Conservation (phyloP, 306 rosid genomes). For the Purshia tridentata region DNA sequence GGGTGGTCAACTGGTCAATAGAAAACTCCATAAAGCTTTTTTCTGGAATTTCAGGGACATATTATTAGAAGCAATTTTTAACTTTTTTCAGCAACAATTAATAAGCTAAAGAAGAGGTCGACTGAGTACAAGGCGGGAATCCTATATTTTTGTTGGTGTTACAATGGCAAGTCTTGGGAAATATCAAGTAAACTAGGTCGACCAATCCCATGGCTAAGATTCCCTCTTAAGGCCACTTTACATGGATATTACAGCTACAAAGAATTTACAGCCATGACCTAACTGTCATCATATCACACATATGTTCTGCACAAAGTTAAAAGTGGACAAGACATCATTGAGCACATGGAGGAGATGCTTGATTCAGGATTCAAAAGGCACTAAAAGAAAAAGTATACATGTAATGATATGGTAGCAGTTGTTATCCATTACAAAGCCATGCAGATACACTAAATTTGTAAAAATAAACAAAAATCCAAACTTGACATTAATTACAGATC, state of each 20-base stretch:
- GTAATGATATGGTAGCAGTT: neutral
- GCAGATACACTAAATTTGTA: neutral
- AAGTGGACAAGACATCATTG: neutral
- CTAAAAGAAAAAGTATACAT: neutral
- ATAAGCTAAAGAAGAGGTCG: neutral
- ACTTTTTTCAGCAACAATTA: neutral
- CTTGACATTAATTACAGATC: neutral
- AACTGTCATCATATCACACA: neutral
- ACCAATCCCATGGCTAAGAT: conserved; percentile 5
- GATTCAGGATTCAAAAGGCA: neutral
- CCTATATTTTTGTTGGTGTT: neutral
- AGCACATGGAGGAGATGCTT: conserved; percentile 8
- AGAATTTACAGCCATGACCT: conserved; percentile 1
- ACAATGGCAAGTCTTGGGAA: conserved; percentile 8
- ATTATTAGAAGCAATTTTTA: neutral
- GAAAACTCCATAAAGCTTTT: no score
- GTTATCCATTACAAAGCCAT: no score
- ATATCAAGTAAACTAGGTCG: conserved; percentile 13
- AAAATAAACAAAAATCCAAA: neutral
- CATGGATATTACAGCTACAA: conserved; percentile 14
- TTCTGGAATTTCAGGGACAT: neutral
- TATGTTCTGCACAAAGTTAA: conserved; percentile 4
- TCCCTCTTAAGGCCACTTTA: conserved; percentile 5
- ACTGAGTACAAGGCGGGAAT: neutral
- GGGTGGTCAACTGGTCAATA: no score